Conservation (phyloP, 495 filamentous ascomycete species). For the Aspergillus carlsbadensis region DNA sequence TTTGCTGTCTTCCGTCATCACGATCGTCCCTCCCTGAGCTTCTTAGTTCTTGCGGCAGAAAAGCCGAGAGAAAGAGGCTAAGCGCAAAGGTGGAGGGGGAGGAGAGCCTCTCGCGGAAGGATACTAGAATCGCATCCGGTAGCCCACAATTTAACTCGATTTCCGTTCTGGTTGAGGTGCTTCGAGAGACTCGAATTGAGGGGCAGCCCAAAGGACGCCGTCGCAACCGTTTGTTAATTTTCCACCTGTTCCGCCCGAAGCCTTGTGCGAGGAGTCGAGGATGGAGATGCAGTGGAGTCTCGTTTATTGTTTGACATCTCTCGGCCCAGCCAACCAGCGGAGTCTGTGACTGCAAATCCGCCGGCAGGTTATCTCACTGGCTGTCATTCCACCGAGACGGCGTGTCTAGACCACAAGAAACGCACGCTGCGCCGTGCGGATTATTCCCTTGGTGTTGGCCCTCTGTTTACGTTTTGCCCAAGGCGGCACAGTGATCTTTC, state of each 20-base stretch:
- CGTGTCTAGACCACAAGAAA: constrained; percentile 14
- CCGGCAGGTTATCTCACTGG: constrained; percentile 15
- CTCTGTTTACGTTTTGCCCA: constrained; percentile 13
- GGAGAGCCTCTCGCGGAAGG: constrained; percentile 8
- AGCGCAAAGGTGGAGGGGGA: constrained; percentile 6
- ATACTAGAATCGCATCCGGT: not conserved
- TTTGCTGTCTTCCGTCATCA: not conserved
- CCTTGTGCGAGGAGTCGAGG: constrained; percentile 12
- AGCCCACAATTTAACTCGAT: constrained; percentile 11
- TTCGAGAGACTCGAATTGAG: constrained; percentile 9
- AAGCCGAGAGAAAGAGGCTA: constrained; percentile 8
- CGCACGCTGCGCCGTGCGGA: not conserved
- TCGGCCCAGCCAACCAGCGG: constrained; percentile 19
- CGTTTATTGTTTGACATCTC: constrained; percentile 23
- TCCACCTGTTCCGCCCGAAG: constrained; percentile 18
- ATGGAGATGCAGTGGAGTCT: constrained; percentile 17
- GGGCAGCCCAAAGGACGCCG: constrained; percentile 4
- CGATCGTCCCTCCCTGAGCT: not conserved
- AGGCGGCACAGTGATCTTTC: constrained; percentile 1
- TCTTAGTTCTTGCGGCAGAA: not conserved
- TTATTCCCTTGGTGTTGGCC: constrained; percentile 5
- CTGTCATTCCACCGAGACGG: constrained; percentile 13
- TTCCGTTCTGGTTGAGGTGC: constrained; percentile 19
- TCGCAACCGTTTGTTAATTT: constrained; percentile 12
- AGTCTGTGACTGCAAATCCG: constrained; percentile 12